Conservation (phyloP, 2,329 filamentous ascomycete species). For the Paecilomyces sp. region DNA sequence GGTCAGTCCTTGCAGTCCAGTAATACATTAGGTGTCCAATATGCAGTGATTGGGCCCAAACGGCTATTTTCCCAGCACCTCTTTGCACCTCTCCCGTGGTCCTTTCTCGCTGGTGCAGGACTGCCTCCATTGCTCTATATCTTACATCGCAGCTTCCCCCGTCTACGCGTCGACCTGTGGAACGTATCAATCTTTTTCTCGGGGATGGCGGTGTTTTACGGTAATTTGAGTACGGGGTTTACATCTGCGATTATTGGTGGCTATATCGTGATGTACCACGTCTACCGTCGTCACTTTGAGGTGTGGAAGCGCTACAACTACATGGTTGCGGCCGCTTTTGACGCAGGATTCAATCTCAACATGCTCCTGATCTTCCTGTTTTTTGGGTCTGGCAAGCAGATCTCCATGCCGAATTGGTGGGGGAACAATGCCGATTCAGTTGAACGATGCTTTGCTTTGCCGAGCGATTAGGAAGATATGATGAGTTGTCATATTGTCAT, state of each 20-base stretch:
- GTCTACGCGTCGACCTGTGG: conserved; percentile 49
- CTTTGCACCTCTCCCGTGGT: conserved; percentile 22
- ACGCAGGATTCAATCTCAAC: conserved; percentile 57
- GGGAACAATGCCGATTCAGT: conserved; percentile 49
- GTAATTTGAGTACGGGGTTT: conserved; percentile 56
- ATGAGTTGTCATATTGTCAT: neutral
- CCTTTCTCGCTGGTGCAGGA: conserved; percentile 24
- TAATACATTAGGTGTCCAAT: conserved; percentile 53
- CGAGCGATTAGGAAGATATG: neutral
- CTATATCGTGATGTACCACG: conserved; percentile 54
- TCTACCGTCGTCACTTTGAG: conserved; percentile 49
- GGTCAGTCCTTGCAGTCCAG: conserved; percentile 47
- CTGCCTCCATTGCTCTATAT: conserved; percentile 36
- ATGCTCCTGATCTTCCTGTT: conserved; percentile 56
- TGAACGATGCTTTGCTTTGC: conserved; percentile 54
- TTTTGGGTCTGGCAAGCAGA: conserved; percentile 50
- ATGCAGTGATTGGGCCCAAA: conserved; percentile 47
- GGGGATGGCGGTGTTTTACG: conserved; percentile 50
- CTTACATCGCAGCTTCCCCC: conserved; percentile 48
- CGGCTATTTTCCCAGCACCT: conserved; percentile 20
- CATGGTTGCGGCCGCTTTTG: conserved; percentile 54
- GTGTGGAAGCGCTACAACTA: conserved; percentile 57
- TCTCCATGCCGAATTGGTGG: conserved; percentile 59
- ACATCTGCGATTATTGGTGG: conserved; percentile 52
- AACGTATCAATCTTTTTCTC: conserved; percentile 59